Evolutionary conservation across 371 early-diverging fungal genomes (phyloP).

Genomic region (Mortierella sp.): DNA sequence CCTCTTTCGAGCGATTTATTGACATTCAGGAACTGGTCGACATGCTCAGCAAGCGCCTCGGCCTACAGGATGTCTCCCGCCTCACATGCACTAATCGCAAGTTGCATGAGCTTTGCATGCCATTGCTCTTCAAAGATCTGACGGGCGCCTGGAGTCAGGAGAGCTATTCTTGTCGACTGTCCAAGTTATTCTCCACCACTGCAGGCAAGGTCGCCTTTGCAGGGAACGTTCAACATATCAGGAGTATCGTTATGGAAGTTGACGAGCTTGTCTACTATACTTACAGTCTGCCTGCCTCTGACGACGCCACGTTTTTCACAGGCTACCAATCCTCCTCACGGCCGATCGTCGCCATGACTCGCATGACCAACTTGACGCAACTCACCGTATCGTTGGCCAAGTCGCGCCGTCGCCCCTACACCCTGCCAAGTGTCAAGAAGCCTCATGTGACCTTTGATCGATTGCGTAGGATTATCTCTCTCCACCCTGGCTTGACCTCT

Average conservation of each 20-base stretch:
- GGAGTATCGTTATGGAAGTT: background rate
- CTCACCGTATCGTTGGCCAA: no score
- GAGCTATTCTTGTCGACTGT: no score
- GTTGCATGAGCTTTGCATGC: no score
- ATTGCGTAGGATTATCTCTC: background rate
- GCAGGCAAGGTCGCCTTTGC: no score
- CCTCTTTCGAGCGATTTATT: background rate
- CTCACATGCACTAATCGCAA: background rate
- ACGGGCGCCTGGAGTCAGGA: no score
- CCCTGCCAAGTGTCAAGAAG: background rate
- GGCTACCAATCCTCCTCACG: background rate
- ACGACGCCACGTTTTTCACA: background rate
- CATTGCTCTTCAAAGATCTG: no score
- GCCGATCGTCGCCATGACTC: background rate
- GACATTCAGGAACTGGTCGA: background rate
- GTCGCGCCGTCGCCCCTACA: background rate
- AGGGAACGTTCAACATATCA: no score
- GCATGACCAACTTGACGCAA: background rate
- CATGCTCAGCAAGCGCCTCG: background rate
- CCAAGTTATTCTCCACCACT: no score
- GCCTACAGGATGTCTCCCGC: background rate
- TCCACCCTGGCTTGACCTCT: background rate
- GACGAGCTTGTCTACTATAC: background rate
- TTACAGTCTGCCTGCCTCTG: background rate
- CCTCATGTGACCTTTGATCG: background rate